Percentiles rank a stretch among this genome's conserved stretches.
Conservation (phyloP, 305 asterid genomes). For the Rubia peregrina region DNA sequence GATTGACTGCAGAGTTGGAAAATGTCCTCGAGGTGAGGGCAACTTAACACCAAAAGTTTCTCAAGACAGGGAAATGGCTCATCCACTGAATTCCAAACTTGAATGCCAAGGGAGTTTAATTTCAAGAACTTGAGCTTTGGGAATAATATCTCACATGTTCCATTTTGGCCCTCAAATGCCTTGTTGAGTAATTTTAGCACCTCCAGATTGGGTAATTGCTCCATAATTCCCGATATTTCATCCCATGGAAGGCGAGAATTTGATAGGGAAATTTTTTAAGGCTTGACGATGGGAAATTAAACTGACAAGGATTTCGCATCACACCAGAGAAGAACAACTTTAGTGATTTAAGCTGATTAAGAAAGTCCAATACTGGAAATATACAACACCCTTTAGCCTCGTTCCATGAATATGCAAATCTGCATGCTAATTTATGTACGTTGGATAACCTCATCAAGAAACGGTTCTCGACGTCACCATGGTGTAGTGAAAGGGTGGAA, state of each 20-base stretch:
- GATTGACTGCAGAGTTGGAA: too few species aligned
- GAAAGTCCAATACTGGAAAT: slow-evolving; percentile 4
- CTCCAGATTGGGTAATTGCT: slow-evolving; percentile 22
- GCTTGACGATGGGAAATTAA: not conserved
- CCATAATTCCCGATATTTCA: slow-evolving; percentile 9
- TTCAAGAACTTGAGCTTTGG: not conserved
- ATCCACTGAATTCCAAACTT: too few species aligned
- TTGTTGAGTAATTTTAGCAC: not conserved
- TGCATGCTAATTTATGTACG: slow-evolving; percentile 5
- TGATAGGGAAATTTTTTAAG: slow-evolving; percentile 16
- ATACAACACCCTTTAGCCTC: not conserved
- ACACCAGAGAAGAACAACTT: not conserved
- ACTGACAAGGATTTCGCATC: not conserved
- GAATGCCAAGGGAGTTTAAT: not conserved
- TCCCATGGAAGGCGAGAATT: slow-evolving; percentile 10
- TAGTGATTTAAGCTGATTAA: slow-evolving; percentile 17
- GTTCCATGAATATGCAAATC: not conserved
- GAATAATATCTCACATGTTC: not conserved
- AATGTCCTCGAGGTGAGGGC: too few species aligned
- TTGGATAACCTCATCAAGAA: not conserved
- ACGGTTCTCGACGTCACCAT: slow-evolving; percentile 1
- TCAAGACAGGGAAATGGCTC: too few species aligned
- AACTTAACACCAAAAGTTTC: too few species aligned
- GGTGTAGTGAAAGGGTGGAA: not conserved
- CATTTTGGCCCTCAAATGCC: not conserved